These are phyloP conservation scores for Tulasnella sp. DNA, from an alignment of 768 basidiomycete genomes.

Conservation along the genomic window DNA sequence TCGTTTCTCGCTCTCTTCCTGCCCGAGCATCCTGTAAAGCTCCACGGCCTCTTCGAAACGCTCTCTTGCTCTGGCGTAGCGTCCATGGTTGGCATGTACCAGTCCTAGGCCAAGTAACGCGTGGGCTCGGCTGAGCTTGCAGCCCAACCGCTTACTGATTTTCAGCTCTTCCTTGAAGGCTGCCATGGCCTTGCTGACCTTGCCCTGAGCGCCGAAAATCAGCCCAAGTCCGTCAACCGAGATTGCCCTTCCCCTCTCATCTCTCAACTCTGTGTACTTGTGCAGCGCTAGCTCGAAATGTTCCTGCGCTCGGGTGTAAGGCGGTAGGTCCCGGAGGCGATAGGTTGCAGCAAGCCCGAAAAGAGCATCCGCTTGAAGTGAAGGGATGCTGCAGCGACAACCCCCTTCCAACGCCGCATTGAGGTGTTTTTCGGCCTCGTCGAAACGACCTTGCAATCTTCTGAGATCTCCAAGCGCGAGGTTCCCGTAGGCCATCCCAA, in stretches of 20 bases:
- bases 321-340: not conserved
- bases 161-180: not conserved
- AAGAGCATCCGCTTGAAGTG: not conserved
- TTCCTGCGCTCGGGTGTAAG: not conserved
- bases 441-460: not conserved
- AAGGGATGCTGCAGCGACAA: not conserved
- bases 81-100: not conserved
- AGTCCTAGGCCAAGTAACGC: not conserved
- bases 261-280: not conserved
- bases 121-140: not conserved
- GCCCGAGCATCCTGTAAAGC: not conserved
- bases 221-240: not conserved
- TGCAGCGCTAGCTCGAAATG: not conserved
- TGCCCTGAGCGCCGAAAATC: not conserved
- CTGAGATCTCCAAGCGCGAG: not conserved
- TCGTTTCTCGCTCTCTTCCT: not conserved
- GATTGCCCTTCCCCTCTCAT: not conserved
- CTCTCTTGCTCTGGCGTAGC: not conserved
- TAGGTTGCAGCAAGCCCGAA: not conserved
- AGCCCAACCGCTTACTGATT: not conserved
- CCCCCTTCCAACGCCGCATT: not conserved
- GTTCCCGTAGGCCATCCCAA: not conserved
- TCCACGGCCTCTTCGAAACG: not conserved
- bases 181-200: not conserved
- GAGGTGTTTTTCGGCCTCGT: not conserved